Base-by-base conservation (phyloP, 176 grass and related monocot species). In the Aegilops sharonensis region DNA sequence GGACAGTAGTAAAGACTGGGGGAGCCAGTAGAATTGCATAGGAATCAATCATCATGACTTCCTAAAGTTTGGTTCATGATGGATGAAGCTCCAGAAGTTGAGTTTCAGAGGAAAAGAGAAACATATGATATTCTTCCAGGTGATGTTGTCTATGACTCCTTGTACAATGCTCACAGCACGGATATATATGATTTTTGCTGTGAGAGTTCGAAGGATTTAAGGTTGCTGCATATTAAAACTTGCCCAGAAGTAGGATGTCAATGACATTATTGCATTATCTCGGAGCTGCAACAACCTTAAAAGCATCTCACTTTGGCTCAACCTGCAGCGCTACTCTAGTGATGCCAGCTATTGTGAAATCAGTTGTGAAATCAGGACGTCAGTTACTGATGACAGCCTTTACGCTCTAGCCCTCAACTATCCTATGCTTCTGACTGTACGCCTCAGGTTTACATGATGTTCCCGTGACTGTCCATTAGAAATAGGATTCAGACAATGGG, bases 231-330 rank as follows among this genome's bases (percentile, higher is more conserved):
- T 71, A 71, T 40, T 36, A 23, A 72, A 72, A 72, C 20, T 12
- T 72, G 68, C 35, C 20, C 36, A 72, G 35, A 72, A 42, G 11
- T 40, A 72, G 68, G 68, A 23, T 31, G 31, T 31, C 39, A 40
- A 40, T 40, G 39, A 40, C 8, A 40, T 40, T 40, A 40, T 40
- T 40, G 9, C 39, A 40, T 40, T 40, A 40, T 40, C 2, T 40
- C 8, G 9, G 9, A 40, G 39, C 39, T 40, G 39, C 39, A 40
- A 8, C 11, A 72, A 43, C 37, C 69, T 72, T 24, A 43, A 43
- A 72, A 72, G 69, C 37, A 72, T 72, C 69, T 72, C 69, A 72
- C 69, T 72, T 72, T 2, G 69, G 69, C 69, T 72, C 69, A 25
- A 42, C 36, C 21, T 25, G 5, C 37, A 72, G 37, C 21, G 36